A percentile compares a stretch with the other conserved stretches of the same genome.
Conservation (phyloP, 2,329 filamentous ascomycete species). For the Pseudogymnoascus sp. region DNA sequence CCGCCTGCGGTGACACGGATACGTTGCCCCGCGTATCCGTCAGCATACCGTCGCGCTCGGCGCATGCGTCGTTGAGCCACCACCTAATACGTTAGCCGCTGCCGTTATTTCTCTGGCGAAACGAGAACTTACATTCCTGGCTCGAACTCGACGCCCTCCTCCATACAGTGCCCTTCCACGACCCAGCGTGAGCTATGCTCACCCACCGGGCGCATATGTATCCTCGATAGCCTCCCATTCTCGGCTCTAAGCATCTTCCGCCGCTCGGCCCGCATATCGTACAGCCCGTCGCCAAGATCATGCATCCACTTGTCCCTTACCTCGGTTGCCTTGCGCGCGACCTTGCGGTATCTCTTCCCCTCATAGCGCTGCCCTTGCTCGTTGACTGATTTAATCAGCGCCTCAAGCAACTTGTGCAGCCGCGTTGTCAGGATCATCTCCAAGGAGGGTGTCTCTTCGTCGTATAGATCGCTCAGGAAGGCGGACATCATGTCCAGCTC, state of each 20-base stretch:
- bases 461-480: background rate
- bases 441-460: background rate
- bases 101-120: background rate
- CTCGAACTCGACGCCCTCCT: slow-evolving; percentile 24
- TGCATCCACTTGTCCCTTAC: slow-evolving; percentile 18
- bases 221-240: slow-evolving; percentile 10
- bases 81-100: slow-evolving; percentile 35
- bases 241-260: slow-evolving; percentile 13
- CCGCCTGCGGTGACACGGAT: slow-evolving; percentile 37
- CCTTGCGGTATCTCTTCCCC: background rate
- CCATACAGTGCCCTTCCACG: slow-evolving; percentile 8
- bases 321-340: slow-evolving; percentile 11
- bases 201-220: background rate
- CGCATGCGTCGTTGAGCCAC: slow-evolving; percentile 51
- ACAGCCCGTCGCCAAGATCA: slow-evolving; percentile 14
- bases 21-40: slow-evolving; percentile 36
- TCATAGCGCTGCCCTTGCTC: background rate
- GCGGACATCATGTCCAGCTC: background rate
- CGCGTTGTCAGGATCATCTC: slow-evolving; percentile 13
- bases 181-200: slow-evolving; percentile 3
- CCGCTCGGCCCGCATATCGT: slow-evolving; percentile 16
- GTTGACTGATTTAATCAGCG: slow-evolving; percentile 9
- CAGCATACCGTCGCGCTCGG: slow-evolving; percentile 47
- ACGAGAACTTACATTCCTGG: slow-evolving; percentile 39
- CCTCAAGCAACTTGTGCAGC: slow-evolving; percentile 18